These are phyloP conservation scores for Tolypocladium paradoxum DNA, from an alignment of 2,329 filamentous ascomycete genomes.

Conservation along the genomic window DNA sequence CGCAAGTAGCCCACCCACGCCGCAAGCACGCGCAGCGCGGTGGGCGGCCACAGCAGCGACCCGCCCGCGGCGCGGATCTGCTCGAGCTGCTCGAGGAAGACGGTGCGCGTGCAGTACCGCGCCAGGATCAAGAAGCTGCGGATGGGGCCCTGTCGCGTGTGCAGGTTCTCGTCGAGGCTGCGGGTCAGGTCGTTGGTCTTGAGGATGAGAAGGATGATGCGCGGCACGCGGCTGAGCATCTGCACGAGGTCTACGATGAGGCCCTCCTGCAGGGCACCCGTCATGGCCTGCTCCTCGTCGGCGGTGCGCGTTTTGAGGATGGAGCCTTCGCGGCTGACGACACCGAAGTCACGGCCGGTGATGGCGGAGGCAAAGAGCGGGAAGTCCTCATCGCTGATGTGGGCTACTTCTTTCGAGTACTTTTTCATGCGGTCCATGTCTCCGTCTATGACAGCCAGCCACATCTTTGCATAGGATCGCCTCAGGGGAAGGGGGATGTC, in stretches of 20 bases:
- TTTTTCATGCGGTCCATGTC: constrained; percentile 79
- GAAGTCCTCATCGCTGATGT: constrained; percentile 81
- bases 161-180: constrained; percentile 81
- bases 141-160: constrained; percentile 58
- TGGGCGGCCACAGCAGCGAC: constrained; percentile 48
- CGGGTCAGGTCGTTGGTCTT: constrained; percentile 97
- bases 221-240: constrained; percentile 76
- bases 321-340: constrained; percentile 52
- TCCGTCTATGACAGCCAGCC: constrained; percentile 88
- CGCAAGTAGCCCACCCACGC: constrained; percentile 49
- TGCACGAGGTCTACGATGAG: constrained; percentile 82
- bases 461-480: constrained; percentile 88
- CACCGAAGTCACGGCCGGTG: constrained; percentile 80
- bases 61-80: constrained; percentile 36
- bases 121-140: constrained; percentile 58
- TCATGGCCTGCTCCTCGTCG: constrained; percentile 80
- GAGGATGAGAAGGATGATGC: constrained; percentile 86
- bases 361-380: constrained; percentile 93
- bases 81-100: constrained; percentile 54
- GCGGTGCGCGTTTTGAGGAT: constrained; percentile 50
- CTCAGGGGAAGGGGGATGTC: constrained; percentile 73
- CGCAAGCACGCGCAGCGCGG: constrained; percentile 39
- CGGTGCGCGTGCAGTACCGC: constrained; percentile 55
- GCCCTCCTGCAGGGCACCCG: constrained; percentile 73
- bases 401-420: constrained; percentile 81